Base-by-base conservation (phyloP, 257 asterid genomes). In the Verbascum thapsus region DNA sequence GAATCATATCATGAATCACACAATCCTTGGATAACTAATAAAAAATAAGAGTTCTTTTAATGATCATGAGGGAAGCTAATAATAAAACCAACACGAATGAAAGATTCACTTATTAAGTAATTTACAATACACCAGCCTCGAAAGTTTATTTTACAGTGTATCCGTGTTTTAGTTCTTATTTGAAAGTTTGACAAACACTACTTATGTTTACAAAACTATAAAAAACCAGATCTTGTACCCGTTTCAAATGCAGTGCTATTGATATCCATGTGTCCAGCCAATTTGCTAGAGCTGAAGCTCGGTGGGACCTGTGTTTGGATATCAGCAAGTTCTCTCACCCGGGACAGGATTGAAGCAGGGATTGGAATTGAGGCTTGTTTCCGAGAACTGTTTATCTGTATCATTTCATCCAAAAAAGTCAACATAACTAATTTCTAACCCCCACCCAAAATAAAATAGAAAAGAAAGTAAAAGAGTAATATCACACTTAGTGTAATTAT, bases 241-340 rank as follows among this genome's bases (percentile, higher is more conserved):
- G 32, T 44, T 69, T 76, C 82, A 53, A 71, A 68, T 66, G 72
- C 78, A 61, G 61, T 71, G 58, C 50, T 65, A 62, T 49, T 61
- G 38, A 68, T 38, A 38, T 61, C 76, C n/a, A 63, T 47, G 48
- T 67, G 81, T 64, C 79, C 80, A 43, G 69, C 50, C 55, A 72
- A 58, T 67, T 74, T 85, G 82, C 74, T 73, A 39, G 78, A 52
- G 74, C 77, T 62, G 42, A 76, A 45, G 74, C 58, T 80, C 3
- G 82, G 81, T n/a, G 81, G 69, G 51, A 61, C 72, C 69, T 73
- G 90, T 17, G 88, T 69, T 53, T 88, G 91, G 70, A 71, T 72
- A 61, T 91, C 83, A 40, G 98, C 91, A 68, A 88, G 90, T 75
- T 92, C 98, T 74, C 91, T 80, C 70, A 92, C 96, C 23, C 95